Percentiles rank a stretch among this genome's conserved stretches.
These are phyloP conservation scores for Verbascum thapsus DNA, from an alignment of 257 asterid species.

Conservation along the genomic window DNA sequence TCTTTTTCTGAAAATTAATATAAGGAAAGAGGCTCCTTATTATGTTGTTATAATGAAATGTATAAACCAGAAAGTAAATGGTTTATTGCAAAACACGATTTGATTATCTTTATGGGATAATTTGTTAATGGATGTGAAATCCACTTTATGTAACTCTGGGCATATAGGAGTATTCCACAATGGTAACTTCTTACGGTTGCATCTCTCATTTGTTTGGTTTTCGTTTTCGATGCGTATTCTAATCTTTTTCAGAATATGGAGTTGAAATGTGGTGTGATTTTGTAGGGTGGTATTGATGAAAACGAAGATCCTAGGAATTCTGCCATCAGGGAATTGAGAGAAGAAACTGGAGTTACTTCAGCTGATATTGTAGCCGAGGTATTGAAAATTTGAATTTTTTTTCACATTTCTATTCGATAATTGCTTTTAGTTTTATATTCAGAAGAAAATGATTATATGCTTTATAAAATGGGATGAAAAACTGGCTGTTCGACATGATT, in stretches of 20 bases:
- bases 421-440: slow-evolving; percentile 1
- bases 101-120: neutral
- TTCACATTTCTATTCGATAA: slow-evolving; percentile 6
- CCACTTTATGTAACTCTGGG: too few species aligned
- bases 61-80: neutral
- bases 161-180: slow-evolving; percentile 8
- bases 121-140: slow-evolving; percentile 3
- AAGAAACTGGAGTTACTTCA: slow-evolving; percentile 93
- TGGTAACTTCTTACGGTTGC: neutral
- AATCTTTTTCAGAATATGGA: slow-evolving; percentile 7
- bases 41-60: too few species aligned
- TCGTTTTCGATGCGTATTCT: neutral
- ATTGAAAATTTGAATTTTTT: slow-evolving; percentile 18
- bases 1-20: neutral
- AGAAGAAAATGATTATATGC: neutral
- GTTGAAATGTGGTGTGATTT: slow-evolving; percentile 14
- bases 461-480: neutral
- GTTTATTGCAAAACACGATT: neutral
- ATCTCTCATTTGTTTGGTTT: neutral
- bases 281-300: slow-evolving; percentile 89
- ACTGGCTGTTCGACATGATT: neutral
- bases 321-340: slow-evolving; percentile 83
- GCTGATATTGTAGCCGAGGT: slow-evolving; percentile 90
- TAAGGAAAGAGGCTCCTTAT: neutral
- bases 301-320: slow-evolving; percentile 81